Evolutionary conservation across 2,329 filamentous ascomycete species (phyloP).

Genomic region (Remersonia thermophila): DNA sequence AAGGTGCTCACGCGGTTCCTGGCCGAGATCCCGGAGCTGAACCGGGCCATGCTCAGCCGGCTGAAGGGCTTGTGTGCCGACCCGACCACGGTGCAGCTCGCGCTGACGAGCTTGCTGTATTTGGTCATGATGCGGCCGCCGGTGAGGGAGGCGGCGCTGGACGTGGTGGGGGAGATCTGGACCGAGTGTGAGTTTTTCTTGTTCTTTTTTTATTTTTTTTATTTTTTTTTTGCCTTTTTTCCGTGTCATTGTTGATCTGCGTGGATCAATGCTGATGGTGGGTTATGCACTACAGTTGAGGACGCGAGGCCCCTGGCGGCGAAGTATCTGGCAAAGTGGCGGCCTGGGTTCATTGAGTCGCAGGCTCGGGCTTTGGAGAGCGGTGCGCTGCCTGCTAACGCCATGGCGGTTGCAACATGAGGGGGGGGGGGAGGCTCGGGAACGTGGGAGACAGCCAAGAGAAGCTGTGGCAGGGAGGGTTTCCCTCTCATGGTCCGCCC

Average conservation of each 20-base stretch:
- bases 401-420: slow-evolving; percentile 9
- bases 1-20: slow-evolving; percentile 83
- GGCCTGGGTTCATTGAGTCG: slow-evolving; percentile 39
- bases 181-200: slow-evolving; percentile 43
- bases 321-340: slow-evolving; percentile 50
- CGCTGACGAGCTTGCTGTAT: slow-evolving; percentile 53
- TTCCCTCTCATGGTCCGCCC: no score
- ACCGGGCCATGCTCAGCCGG: slow-evolving; percentile 55
- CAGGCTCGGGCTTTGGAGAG: slow-evolving; percentile 15
- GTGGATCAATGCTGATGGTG: neutral
- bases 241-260: neutral
- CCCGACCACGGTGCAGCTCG: slow-evolving; percentile 50
- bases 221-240: neutral
- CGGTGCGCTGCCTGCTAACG: slow-evolving; percentile 11
- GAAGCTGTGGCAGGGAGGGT: no score
- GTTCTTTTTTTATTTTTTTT: slow-evolving; percentile 1
- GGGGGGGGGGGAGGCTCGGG: no score
- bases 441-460: no score
- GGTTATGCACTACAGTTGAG: slow-evolving; percentile 33
- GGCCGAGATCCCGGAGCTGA: slow-evolving; percentile 78
- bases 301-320: slow-evolving; percentile 50
- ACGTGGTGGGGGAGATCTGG: slow-evolving; percentile 56
- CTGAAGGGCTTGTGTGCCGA: slow-evolving; percentile 57
- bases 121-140: slow-evolving; percentile 57
- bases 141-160: slow-evolving; percentile 48